Conservation (phyloP, 306 rosid genomes). For the Rosa chinensis region DNA sequence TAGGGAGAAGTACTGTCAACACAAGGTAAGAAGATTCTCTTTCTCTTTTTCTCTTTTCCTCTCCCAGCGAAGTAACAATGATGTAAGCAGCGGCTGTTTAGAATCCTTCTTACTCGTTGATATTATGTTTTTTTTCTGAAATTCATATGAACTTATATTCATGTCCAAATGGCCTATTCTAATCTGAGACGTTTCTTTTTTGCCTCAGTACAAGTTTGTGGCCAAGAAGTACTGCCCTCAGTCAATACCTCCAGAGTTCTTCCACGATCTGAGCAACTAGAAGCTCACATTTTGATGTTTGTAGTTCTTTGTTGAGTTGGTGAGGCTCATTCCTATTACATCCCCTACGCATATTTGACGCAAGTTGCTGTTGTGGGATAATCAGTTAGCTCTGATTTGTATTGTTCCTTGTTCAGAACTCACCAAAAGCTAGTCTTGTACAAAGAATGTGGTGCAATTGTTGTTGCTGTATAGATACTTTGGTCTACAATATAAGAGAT, state of each 20-base stretch:
- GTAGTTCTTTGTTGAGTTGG: constrained; percentile 15
- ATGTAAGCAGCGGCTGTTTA: not conserved
- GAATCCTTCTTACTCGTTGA: not conserved
- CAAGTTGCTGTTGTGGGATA: not conserved
- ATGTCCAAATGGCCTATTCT: not conserved
- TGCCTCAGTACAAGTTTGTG: constrained; percentile 58
- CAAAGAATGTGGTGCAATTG: not conserved
- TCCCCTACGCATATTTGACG: not conserved
- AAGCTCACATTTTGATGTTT: not conserved
- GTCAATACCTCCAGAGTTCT: constrained; percentile 47
- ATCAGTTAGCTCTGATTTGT: constrained; percentile 2
- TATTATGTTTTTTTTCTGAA: not conserved
- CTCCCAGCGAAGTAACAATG: not conserved
- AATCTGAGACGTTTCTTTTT: constrained; percentile 13
- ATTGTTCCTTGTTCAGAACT: not conserved
- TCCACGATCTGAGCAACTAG: constrained; percentile 38
- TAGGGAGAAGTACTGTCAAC: constrained; percentile 70
- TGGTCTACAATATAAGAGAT: not conserved
- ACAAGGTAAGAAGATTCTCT: constrained; percentile 44
- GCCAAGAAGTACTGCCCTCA: constrained; percentile 58
- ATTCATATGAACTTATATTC: not conserved
- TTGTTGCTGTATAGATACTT: not conserved
- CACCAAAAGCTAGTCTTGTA: not conserved
- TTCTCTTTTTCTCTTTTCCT: not conserved
- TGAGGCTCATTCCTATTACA: not conserved